These are phyloP conservation scores for Arachnomyces sp. DNA, from an alignment of 2,329 filamentous ascomycete species.

Conservation along the genomic window DNA sequence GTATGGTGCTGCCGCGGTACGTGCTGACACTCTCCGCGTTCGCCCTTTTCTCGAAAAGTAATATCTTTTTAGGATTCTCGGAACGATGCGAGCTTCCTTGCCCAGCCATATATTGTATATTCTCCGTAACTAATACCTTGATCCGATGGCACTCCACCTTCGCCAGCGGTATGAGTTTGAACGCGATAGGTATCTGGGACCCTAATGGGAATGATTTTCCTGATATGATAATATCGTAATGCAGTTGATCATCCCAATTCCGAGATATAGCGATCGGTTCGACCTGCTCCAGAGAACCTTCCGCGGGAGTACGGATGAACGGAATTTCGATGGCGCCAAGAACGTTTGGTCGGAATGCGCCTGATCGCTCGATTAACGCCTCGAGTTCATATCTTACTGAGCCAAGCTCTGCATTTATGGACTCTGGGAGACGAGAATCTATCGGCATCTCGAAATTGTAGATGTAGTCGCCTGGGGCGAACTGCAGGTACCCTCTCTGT, in stretches of 20 bases:
- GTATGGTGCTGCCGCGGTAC: slow-evolving; percentile 67
- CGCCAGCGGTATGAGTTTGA: slow-evolving; percentile 84
- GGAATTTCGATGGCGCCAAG: slow-evolving; percentile 72
- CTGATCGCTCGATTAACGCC: slow-evolving; percentile 73
- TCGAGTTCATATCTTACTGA: slow-evolving; percentile 84
- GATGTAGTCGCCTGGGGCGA: slow-evolving; percentile 64
- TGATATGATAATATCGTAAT: slow-evolving; percentile 93
- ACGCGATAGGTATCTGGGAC: slow-evolving; percentile 79
- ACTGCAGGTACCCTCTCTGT: slow-evolving; percentile 77
- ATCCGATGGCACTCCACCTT: slow-evolving; percentile 91
- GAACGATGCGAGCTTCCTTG: slow-evolving; percentile 78
- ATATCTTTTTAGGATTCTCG: slow-evolving; percentile 73
- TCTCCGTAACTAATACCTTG: slow-evolving; percentile 85
- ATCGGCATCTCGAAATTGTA: slow-evolving; percentile 76
- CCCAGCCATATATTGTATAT: slow-evolving; percentile 81
- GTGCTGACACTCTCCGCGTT: slow-evolving; percentile 65
- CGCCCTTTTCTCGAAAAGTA: slow-evolving; percentile 80
- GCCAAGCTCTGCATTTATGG: slow-evolving; percentile 76
- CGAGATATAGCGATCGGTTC: slow-evolving; percentile 90
- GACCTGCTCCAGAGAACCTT: slow-evolving; percentile 79
- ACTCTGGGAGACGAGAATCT: slow-evolving; percentile 71
- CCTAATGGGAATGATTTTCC: slow-evolving; percentile 91
- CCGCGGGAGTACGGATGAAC: slow-evolving; percentile 76
- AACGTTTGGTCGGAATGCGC: slow-evolving; percentile 82
- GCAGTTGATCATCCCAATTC: slow-evolving; percentile 89